Evolutionary conservation across 805 yeast genomes (phyloP), one percentile per base, ranked within the genome.

Genomic region (Saturnispora gosingensis): DNA sequence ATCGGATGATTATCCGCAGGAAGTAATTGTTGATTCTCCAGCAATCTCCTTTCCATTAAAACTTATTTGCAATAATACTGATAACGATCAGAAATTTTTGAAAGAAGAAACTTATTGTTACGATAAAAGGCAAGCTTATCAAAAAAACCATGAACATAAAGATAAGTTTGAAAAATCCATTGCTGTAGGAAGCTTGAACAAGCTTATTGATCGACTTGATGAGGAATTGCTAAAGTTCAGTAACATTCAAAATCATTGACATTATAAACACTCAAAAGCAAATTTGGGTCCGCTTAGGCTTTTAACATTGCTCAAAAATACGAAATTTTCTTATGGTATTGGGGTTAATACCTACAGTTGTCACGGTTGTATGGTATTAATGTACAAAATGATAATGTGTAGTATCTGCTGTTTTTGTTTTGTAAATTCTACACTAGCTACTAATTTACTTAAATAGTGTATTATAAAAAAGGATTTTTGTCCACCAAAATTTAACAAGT

Each of bases 11-110:
- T 24, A 18, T 16, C 10, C 34, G 9, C 42, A 46, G 8, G 40
- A 32, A 15, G 42, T 48, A 7, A 16, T 30, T 10, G 18, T 48
- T 11, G 46, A 48, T 16, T 48, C 50, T 8, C 50, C 50, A 8
- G 24, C 39, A 1, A 42, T 40, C 22, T 48, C 50, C 1, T 48
- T 48, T 24, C 32, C 28, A 18, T 16, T 40, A 28, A 42, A 24
- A 11, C 9, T 48, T 13, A 48, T 13, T 30, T 13, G 34, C 34
- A 30, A 30, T 30, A 13, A 58, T 2, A 46, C 9, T 25, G 28
- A 49, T 16, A 45, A 35, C 7, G 52, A 53, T 7, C 52, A 48
- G 2, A 59, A 58, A 32, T 58, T 58, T 4, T 8, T 25, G 9
- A 57, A 52, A 2, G 53, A 51, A 10, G 55, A 50, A 10, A 49